These are phyloP conservation scores for Priceomyces fermenticarens DNA, from an alignment of 805 yeast genomes.

Conservation along the genomic window DNA sequence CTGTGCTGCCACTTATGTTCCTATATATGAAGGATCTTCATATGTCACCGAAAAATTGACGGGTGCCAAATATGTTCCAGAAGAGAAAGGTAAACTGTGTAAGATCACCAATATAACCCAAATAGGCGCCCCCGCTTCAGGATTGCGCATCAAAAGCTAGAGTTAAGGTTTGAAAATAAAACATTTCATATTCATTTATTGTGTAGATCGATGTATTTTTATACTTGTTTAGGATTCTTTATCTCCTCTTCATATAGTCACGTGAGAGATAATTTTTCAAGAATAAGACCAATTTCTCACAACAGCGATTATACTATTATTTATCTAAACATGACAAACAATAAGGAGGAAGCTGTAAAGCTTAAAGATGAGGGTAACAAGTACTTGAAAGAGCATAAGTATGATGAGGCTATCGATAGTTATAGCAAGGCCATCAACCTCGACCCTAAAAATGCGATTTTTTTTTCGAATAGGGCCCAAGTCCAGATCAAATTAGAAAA, in stretches of 20 bases:
- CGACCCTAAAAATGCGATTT: slow-evolving; percentile 56
- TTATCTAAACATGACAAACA: slow-evolving; percentile 3
- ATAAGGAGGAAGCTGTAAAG: slow-evolving; percentile 40
- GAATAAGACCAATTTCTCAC: no score
- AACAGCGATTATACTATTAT: no score
- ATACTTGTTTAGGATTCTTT: neutral
- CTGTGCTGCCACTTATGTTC: slow-evolving; percentile 84
- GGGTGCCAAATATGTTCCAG: slow-evolving; percentile 80
- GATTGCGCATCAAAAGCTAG: slow-evolving; percentile 56
- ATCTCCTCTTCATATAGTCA: no score
- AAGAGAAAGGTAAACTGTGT: slow-evolving; percentile 78
- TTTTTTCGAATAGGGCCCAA: slow-evolving; percentile 85
- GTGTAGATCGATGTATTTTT: neutral
- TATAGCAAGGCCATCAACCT: slow-evolving; percentile 75
- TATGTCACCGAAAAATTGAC: slow-evolving; percentile 76
- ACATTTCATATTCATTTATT: neutral
- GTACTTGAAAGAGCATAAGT: slow-evolving; percentile 63
- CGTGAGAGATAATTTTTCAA: no score
- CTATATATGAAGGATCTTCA: slow-evolving; percentile 78
- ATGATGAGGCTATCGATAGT: slow-evolving; percentile 58
- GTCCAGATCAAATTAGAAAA: slow-evolving; percentile 83
- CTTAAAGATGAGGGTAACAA: slow-evolving; percentile 72
- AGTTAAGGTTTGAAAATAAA: neutral
- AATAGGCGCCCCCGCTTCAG: slow-evolving; percentile 91
- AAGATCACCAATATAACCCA: slow-evolving; percentile 69